Conservation (phyloP, 2,329 filamentous ascomycete species). For the Clathrospora elynae region DNA sequence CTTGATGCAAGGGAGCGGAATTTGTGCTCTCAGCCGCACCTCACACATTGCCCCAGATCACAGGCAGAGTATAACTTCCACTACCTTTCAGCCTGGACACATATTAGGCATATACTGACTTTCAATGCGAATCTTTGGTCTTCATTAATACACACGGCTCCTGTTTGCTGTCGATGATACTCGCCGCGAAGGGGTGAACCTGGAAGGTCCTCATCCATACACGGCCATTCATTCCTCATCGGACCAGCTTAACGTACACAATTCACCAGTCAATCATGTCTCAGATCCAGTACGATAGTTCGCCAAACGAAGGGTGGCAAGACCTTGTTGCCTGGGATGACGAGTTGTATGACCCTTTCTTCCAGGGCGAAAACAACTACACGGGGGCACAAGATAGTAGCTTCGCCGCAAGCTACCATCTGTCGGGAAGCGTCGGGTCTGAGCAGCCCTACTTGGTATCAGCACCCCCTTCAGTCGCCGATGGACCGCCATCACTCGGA, state of each 20-base stretch:
- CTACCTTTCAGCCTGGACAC: constrained; percentile 15
- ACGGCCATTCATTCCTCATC: background rate
- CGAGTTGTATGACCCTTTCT: constrained; percentile 37
- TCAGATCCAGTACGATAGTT: constrained; percentile 19
- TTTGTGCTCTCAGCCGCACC: constrained; percentile 21
- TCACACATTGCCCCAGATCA: constrained; percentile 12
- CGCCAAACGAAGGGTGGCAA: constrained; percentile 36
- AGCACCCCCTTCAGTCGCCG: constrained; percentile 31
- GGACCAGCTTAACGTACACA: constrained; percentile 1
- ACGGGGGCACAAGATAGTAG: constrained; percentile 11
- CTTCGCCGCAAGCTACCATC: constrained; percentile 21
- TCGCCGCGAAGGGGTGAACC: constrained; percentile 14
- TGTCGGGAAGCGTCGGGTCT: constrained; percentile 28
- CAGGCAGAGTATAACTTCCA: constrained; percentile 22
- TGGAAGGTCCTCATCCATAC: constrained; percentile 4
- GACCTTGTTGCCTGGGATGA: constrained; percentile 39
- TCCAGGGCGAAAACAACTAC: constrained; percentile 27
- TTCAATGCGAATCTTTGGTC: constrained; percentile 5
- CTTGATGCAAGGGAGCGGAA: constrained; percentile 16
- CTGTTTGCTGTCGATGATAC: constrained; percentile 16
- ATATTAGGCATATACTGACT: constrained; percentile 8
- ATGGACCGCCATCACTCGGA: constrained; percentile 34
- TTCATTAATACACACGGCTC: constrained; percentile 5
- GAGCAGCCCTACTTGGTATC: constrained; percentile 31
- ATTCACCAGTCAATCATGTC: constrained; percentile 19